A percentile compares a stretch with the other conserved stretches of the same genome.
These are phyloP conservation scores for Saturnispora mendoncae DNA, from an alignment of 805 yeast species.

Conservation along the genomic window DNA sequence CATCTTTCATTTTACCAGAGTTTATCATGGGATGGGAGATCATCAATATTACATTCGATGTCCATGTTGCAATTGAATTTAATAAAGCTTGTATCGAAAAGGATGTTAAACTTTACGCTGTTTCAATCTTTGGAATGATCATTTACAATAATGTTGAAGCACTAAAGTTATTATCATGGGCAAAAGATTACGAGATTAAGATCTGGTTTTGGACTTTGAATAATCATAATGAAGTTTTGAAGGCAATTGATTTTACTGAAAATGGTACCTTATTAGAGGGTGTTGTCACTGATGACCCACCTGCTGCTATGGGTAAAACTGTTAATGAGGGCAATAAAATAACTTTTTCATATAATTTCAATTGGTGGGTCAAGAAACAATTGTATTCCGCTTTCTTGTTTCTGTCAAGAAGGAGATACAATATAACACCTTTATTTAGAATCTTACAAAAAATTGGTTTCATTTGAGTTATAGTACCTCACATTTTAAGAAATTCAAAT, in stretches of 20 bases:
- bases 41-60: conserved; percentile 26
- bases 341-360: conserved; percentile 11
- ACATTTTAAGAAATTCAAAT: not conserved
- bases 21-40: conserved; percentile 22
- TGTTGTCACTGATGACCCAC: conserved; percentile 20
- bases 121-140: conserved; percentile 21
- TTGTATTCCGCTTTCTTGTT: conserved; percentile 16
- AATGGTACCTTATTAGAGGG: conserved; percentile 16
- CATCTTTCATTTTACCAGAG: conserved; percentile 23
- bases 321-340: not conserved
- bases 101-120: conserved; percentile 17
- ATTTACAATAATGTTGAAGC: conserved; percentile 18
- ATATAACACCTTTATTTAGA: conserved; percentile 13
- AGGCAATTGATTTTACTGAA: conserved; percentile 11
- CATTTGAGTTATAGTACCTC: conserved; percentile 10
- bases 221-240: conserved; percentile 17
- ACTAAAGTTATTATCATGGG: conserved; percentile 14
- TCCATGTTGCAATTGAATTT: conserved; percentile 18
- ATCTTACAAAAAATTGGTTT: conserved; percentile 19
- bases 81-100: conserved; percentile 10
- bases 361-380: conserved; percentile 13
- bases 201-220: conserved; percentile 34
- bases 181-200: conserved; percentile 16
- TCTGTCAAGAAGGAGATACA: conserved; percentile 18
- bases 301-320: conserved; percentile 5